Evolutionary conservation across 305 asterid species (phyloP).

Genomic region (Fraxinus latifolia): DNA sequence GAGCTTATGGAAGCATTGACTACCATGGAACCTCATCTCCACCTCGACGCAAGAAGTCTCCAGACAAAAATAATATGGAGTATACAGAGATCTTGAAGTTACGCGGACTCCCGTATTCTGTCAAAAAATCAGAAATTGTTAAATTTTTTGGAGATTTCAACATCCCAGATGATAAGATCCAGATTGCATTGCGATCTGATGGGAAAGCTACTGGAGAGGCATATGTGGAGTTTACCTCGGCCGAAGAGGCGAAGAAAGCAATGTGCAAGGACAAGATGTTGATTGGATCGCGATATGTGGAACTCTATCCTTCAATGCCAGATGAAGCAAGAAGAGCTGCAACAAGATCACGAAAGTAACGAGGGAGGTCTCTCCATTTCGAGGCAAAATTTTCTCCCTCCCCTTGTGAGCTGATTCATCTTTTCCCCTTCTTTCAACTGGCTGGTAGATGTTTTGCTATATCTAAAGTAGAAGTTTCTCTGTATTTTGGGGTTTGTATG

Average conservation of each 20-base stretch:
- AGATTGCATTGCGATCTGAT: conserved; percentile 62
- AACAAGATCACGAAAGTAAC: conserved; percentile 52
- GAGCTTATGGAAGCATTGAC: conserved; percentile 41
- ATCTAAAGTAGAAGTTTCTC: background rate
- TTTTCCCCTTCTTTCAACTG: background rate
- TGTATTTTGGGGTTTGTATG: background rate
- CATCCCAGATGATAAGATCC: conserved; percentile 63
- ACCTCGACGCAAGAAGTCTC: conserved; percentile 61
- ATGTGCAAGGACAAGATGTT: conserved; percentile 80
- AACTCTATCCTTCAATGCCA: conserved; percentile 76
- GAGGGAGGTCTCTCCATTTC: background rate
- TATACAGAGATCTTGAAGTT: conserved; percentile 76
- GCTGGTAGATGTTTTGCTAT: background rate
- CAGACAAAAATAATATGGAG: conserved; percentile 72
- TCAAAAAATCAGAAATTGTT: conserved; percentile 57
- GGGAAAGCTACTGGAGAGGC: conserved; percentile 98
- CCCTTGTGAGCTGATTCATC: background rate
- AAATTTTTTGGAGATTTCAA: conserved; percentile 66
- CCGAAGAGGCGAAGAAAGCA: conserved; percentile 74
- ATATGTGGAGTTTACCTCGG: conserved; percentile 62
- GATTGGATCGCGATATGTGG: conserved; percentile 83
- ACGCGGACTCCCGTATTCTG: conserved; percentile 83
- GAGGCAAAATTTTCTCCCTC: background rate
- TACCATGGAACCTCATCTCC: conserved; percentile 54
- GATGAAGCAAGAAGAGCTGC: conserved; percentile 73